A percentile compares a stretch with the other conserved stretches of the same genome.
Evolutionary conservation across 768 basidiomycete genomes (phyloP).

Genomic region (Naganishia friedmannii): DNA sequence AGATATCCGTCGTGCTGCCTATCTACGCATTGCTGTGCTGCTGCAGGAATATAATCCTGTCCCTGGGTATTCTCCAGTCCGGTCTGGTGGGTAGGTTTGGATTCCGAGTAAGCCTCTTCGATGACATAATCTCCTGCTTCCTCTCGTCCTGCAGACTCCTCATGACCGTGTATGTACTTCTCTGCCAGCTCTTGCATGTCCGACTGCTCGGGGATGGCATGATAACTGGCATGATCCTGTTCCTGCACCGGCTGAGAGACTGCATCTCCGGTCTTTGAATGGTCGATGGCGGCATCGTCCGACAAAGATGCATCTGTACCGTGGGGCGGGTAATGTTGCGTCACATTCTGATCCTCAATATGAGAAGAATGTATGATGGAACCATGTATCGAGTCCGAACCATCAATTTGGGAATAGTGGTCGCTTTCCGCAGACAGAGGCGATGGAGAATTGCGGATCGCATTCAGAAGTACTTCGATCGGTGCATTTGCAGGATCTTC

Average conservation of each 20-base stretch:
- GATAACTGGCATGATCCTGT: slow-evolving; percentile 10
- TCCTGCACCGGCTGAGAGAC: neutral
- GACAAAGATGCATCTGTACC: neutral
- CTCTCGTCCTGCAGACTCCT: neutral
- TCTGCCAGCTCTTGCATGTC: slow-evolving; percentile 12
- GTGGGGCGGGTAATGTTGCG: neutral
- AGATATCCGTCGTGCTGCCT: neutral
- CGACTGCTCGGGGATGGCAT: slow-evolving; percentile 16
- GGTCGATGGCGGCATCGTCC: neutral
- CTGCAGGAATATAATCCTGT: neutral
- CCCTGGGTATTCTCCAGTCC: neutral
- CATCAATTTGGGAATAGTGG: slow-evolving; percentile 5
- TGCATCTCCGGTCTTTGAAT: neutral
- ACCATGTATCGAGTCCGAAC: neutral
- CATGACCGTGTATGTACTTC: slow-evolving; percentile 3
- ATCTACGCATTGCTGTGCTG: neutral
- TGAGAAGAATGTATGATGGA: neutral
- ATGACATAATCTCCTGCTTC: slow-evolving; percentile 12
- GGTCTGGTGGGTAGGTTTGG: neutral
- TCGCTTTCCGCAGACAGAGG: slow-evolving; percentile 14
- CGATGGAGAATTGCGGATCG: slow-evolving; percentile 18
- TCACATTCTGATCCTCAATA: neutral
- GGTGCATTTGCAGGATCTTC: slow-evolving; percentile 17
- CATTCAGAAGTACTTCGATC: slow-evolving; percentile 11
- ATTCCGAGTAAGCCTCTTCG: slow-evolving; percentile 5